phyloP scores from a whole-genome alignment of 495 filamentous ascomycete genomes.

The Penicillium tannophilum region DNA sequence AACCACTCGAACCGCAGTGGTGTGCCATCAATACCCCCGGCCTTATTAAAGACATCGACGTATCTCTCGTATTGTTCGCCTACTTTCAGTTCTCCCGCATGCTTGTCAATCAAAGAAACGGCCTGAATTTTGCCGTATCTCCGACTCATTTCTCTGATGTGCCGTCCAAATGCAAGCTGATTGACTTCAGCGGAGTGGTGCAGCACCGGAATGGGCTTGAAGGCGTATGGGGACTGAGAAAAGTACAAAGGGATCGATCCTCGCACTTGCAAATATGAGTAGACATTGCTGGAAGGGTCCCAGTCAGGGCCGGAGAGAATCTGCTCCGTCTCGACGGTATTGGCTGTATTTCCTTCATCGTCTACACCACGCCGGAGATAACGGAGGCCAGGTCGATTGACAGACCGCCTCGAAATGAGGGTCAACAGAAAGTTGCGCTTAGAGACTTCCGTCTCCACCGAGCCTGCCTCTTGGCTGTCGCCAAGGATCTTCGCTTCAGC shows the following conservation, averaged over 20 bases:
- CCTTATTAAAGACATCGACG: conserved; percentile 62
- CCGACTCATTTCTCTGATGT: conserved; percentile 67
- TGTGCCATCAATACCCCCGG: conserved; percentile 53
- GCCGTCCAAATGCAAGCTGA: conserved; percentile 71
- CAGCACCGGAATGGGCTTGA: conserved; percentile 83
- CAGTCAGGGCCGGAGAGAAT: conserved; percentile 71
- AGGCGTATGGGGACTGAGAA: conserved; percentile 86
- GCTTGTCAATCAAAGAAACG: conserved; percentile 86
- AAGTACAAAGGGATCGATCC: conserved; percentile 93
- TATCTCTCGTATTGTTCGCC: conserved; percentile 75
- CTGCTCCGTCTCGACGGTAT: conserved; percentile 91
- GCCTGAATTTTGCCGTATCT: conserved; percentile 76
- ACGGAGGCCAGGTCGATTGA: conserved; percentile 80
- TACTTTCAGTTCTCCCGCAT: conserved; percentile 74
- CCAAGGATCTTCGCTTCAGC: conserved; percentile 36
- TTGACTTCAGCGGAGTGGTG: conserved; percentile 79
- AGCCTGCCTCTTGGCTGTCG: conserved; percentile 34
- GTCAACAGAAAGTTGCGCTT: conserved; percentile 70
- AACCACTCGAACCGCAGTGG: conserved; percentile 87
- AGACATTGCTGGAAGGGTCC: conserved; percentile 62
- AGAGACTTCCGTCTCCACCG: conserved; percentile 23
- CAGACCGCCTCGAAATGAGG: conserved; percentile 81
- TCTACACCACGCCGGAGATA: conserved; percentile 93
- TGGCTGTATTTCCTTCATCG: conserved; percentile 84
- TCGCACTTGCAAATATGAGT: conserved; percentile 82